Evolutionary conservation across 1,284 basidiomycete genomes (phyloP).

Genomic region (Ceraceosorus bombacis): DNA sequence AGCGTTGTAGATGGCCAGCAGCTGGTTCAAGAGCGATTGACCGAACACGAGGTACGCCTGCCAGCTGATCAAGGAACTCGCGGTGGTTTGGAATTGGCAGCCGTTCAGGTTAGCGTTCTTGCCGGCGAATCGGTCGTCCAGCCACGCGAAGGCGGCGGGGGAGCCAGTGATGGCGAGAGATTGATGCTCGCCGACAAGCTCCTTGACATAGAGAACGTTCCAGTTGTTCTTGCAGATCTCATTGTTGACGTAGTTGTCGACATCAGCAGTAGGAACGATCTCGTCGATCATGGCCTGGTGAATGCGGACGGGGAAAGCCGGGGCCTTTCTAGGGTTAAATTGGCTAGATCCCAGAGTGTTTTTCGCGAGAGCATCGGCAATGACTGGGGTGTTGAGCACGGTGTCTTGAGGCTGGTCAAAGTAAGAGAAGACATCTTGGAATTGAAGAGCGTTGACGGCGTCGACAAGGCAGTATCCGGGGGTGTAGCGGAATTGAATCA

Average conservation of each 20-base stretch:
- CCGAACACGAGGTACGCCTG: not conserved
- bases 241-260: not conserved
- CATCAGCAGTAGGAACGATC: not conserved
- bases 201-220: not conserved
- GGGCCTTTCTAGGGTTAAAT: not conserved
- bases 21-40: not conserved
- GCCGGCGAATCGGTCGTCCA: not conserved
- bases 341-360: not conserved
- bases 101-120: not conserved
- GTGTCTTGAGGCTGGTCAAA: not conserved
- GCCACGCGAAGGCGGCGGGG: not conserved
- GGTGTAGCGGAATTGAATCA: not conserved
- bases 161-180: not conserved
- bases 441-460: constrained; percentile 3
- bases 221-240: not conserved
- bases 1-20: constrained; percentile 1
- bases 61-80: not conserved
- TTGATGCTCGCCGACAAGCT: not conserved
- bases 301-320: not conserved
- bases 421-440: constrained; percentile 1
- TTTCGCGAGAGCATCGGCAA: constrained; percentile 2
- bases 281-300: not conserved
- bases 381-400: constrained; percentile 2
- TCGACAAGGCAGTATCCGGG: constrained; percentile 2
- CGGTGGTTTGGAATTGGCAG: not conserved